Percentiles rank a stretch among this genome's conserved stretches.
Conservation (phyloP, 2,329 filamentous ascomycete species). For the Trichoderma hamatum region DNA sequence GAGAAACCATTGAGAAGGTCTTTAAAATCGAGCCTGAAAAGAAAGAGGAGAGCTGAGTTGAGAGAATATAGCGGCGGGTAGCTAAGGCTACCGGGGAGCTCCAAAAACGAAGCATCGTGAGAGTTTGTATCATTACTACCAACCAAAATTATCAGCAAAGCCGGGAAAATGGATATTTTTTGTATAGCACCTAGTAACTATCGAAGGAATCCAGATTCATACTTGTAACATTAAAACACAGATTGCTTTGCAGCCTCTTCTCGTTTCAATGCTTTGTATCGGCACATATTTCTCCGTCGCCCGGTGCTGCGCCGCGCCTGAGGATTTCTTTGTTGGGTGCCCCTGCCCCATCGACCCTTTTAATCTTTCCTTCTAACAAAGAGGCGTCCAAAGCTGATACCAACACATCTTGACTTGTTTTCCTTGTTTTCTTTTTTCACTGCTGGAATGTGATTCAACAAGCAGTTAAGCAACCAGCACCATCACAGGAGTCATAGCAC, state of each 20-base stretch:
- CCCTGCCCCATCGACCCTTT: not conserved
- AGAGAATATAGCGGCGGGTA: not conserved
- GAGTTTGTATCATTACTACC: not conserved
- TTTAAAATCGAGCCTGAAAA: not conserved
- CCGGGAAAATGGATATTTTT: not conserved
- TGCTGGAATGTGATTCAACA: not conserved
- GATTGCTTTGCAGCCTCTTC: not conserved
- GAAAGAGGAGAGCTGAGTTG: not conserved
- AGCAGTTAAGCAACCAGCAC: not conserved
- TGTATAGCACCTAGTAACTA: not conserved
- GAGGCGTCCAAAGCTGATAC: not conserved
- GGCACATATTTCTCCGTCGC: not conserved
- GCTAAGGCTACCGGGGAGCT: not conserved
- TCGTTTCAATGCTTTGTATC: not conserved
- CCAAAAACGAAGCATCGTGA: not conserved
- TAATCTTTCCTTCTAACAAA: not conserved
- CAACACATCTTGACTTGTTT: not conserved
- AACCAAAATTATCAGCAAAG: not conserved
- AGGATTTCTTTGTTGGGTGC: not conserved
- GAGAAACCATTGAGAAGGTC: slow-evolving; percentile 2
- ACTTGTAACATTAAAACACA: not conserved
- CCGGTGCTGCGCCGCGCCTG: not conserved
- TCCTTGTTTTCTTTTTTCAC: not conserved
- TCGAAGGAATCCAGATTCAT: not conserved
- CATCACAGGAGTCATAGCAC: not conserved